phyloP scores from a whole-genome alignment of 257 asterid species.

The Primulina eburnea region DNA sequence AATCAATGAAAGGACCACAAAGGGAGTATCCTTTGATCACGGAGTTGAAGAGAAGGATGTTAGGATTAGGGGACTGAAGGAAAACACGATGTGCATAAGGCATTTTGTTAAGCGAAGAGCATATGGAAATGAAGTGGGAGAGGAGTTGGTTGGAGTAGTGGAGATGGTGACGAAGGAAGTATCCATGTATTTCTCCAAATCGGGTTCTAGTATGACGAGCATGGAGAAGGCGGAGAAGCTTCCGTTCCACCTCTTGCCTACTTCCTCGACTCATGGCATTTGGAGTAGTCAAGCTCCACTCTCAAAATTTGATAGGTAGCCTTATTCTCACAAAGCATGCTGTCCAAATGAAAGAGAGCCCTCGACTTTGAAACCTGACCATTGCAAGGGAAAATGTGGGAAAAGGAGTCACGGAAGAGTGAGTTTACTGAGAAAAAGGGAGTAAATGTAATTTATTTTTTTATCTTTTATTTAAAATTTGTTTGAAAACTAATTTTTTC shows the following conservation, averaged over 20 bases:
- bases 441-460: no score
- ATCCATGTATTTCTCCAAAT: constrained; percentile 34
- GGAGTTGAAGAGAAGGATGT: constrained; percentile 34
- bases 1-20: constrained; percentile 23
- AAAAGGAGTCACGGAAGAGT: no score
- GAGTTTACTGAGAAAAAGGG: no score
- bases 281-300: no score
- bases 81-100: constrained; percentile 34
- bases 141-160: constrained; percentile 35
- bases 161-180: constrained; percentile 33
- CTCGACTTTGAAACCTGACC: no score
- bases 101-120: constrained; percentile 27
- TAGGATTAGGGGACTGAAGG: constrained; percentile 28
- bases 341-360: no score
- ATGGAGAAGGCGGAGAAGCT: constrained; percentile 40
- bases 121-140: constrained; percentile 32
- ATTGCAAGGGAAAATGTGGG: no score
- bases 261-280: constrained; percentile 25
- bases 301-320: no score
- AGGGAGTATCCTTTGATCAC: constrained; percentile 35
- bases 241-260: constrained; percentile 31
- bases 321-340: no score
- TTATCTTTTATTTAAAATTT: no score
- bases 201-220: constrained; percentile 28
- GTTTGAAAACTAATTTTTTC: no score